A percentile compares a stretch with the other conserved stretches of the same genome.
Evolutionary conservation across 768 basidiomycete genomes (phyloP).

Genomic region (Pleurotus sapidus): DNA sequence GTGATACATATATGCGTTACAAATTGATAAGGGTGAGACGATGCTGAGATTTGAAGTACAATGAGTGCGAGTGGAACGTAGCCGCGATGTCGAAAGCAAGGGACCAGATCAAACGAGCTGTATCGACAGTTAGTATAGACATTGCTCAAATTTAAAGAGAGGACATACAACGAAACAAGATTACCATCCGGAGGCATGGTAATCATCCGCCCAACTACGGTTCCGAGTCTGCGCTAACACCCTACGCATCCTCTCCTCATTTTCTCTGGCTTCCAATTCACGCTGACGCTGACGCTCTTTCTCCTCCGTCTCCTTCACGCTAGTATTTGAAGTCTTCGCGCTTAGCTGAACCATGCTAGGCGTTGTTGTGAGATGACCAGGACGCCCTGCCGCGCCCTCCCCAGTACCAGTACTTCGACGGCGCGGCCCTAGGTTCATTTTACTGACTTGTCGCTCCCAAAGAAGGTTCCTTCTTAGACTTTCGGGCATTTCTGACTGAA

Average conservation of each 20-base stretch:
- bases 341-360: conserved; percentile 41
- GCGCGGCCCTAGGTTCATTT: conserved; percentile 40
- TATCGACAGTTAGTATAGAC: not conserved
- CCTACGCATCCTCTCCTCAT: conserved; percentile 37
- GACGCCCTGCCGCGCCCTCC: conserved; percentile 19
- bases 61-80: not conserved
- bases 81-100: not conserved
- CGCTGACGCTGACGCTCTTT: conserved; percentile 14
- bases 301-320: conserved; percentile 4
- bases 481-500: conserved; percentile 83
- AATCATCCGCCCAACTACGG: conserved; percentile 71
- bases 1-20: conserved; percentile 2
- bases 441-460: conserved; percentile 73
- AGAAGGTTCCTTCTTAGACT: conserved; percentile 76
- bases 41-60: not conserved
- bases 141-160: no score
- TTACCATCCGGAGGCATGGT: conserved; percentile 65
- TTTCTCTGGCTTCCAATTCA: conserved; percentile 25
- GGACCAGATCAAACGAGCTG: not conserved
- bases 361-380: conserved; percentile 28
- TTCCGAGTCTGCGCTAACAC: conserved; percentile 61
- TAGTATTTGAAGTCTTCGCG: conserved; percentile 23
- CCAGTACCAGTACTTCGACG: conserved; percentile 20
- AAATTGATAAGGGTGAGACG: not conserved
- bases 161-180: not conserved